Percentiles rank a stretch among this genome's conserved stretches.
Conservation (phyloP, 2,329 filamentous ascomycete genomes). For the Colletotrichum chlorophyti region DNA sequence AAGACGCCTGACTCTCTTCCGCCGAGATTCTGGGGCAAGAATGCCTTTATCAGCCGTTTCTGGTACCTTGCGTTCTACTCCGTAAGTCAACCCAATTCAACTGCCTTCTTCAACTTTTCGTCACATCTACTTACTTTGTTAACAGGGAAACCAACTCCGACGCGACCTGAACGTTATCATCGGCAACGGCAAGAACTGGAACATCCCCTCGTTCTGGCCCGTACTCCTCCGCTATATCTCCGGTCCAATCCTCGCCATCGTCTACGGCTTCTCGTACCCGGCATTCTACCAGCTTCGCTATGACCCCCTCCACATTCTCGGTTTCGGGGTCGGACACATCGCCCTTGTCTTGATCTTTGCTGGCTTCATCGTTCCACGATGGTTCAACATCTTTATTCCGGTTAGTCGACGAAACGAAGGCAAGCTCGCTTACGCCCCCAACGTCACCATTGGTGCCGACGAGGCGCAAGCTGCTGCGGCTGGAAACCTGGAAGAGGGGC, state of each 20-base stretch:
- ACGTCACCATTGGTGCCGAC: conserved; percentile 20
- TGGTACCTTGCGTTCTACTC: conserved; percentile 65
- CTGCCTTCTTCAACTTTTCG: not conserved
- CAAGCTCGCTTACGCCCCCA: conserved; percentile 35
- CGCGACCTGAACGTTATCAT: conserved; percentile 62
- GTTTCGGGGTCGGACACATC: conserved; percentile 55
- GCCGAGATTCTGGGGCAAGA: conserved; percentile 49
- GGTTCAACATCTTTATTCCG: conserved; percentile 60
- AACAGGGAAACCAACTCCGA: conserved; percentile 62
- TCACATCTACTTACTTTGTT: not conserved
- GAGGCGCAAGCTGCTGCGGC: conserved; percentile 25
- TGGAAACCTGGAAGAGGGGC: conserved; percentile 8
- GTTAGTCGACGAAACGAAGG: conserved; percentile 52
- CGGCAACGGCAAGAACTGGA: conserved; percentile 61
- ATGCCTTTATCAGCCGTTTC: conserved; percentile 45
- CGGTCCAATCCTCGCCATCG: conserved; percentile 56
- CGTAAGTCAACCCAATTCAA: conserved; percentile 44
- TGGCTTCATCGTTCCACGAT: conserved; percentile 59
- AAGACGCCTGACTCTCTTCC: conserved; percentile 49
- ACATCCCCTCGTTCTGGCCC: conserved; percentile 58
- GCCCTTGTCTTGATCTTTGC: conserved; percentile 52
- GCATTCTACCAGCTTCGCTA: conserved; percentile 54
- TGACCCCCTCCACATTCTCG: conserved; percentile 57
- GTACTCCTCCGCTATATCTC: conserved; percentile 57
- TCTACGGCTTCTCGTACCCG: conserved; percentile 59